Conservation (phyloP, 2,329 filamentous ascomycete genomes). For the Sclerotinia subarctica region DNA sequence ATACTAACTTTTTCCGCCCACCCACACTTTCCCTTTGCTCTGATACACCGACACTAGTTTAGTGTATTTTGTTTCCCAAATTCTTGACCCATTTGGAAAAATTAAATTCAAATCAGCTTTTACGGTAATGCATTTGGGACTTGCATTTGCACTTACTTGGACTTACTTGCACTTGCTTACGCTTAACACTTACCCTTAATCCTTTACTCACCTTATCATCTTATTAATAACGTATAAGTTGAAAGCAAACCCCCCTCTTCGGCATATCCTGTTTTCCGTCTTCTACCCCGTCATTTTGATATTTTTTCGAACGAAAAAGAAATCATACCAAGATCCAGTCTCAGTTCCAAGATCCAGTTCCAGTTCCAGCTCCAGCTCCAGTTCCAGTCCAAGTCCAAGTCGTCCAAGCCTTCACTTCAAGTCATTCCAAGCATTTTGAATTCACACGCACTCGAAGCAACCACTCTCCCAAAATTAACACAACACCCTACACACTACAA, state of each 20-base stretch:
- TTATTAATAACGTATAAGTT: no score
- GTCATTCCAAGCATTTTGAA: not conserved
- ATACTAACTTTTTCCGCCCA: not conserved
- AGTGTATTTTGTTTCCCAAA: no score
- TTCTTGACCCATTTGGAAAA: not conserved
- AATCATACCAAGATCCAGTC: not conserved
- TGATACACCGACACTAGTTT: not conserved
- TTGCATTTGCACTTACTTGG: not conserved
- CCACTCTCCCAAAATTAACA: no score
- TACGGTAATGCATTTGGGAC: not conserved
- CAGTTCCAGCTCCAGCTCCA: no score
- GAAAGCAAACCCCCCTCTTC: slow-evolving; percentile 24
- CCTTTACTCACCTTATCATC: no score
- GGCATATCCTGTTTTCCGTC: slow-evolving; percentile 31
- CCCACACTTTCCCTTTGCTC: not conserved
- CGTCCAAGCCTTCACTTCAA: no score
- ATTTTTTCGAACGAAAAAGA: not conserved
- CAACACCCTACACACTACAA: not conserved
- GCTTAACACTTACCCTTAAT: no score
- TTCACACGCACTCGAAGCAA: not conserved
- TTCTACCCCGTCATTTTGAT: slow-evolving; percentile 25
- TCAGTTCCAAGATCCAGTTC: no score
- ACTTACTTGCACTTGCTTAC: not conserved
- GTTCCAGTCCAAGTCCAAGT: no score
- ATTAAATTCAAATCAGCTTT: no score